phyloP scores from a whole-genome alignment of 257 asterid genomes.

The Cynanchum wilfordii region DNA sequence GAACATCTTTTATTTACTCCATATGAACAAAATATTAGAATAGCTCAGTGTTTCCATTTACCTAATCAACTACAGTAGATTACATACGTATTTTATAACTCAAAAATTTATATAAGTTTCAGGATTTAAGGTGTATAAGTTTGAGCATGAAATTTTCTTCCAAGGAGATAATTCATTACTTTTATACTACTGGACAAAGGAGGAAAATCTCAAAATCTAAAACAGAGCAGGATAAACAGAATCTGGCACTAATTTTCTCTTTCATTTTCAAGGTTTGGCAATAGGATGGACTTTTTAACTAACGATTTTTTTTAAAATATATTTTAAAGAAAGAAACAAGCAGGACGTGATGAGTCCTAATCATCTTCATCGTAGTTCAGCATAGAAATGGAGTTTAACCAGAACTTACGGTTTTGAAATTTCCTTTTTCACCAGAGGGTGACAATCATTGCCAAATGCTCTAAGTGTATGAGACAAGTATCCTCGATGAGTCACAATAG shows the following conservation, averaged over 20 bases:
- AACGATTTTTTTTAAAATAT: neutral
- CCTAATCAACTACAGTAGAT: neutral
- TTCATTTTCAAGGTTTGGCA: neutral
- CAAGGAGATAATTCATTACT: neutral
- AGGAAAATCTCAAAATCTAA: neutral
- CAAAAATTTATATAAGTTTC: too few species aligned
- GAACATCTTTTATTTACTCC: neutral
- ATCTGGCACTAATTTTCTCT: neutral
- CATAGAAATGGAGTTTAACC: neutral
- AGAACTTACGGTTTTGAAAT: constrained; percentile 65
- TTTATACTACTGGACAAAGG: neutral
- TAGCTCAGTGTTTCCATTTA: neutral
- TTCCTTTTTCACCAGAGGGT: constrained; percentile 62
- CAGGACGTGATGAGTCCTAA: neutral
- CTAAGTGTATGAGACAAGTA: constrained; percentile 69
- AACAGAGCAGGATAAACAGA: neutral
- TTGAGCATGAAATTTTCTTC: neutral
- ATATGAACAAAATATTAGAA: neutral
- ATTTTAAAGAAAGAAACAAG: neutral
- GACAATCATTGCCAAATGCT: constrained; percentile 62
- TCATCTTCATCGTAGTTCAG: neutral
- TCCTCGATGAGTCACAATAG: constrained; percentile 87
- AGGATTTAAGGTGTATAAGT: neutral
- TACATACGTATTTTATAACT: too few species aligned
- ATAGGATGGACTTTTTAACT: neutral